These are phyloP conservation scores for Dalbergia oliveri DNA, from an alignment of 306 rosid genomes.

Conservation along the genomic window DNA sequence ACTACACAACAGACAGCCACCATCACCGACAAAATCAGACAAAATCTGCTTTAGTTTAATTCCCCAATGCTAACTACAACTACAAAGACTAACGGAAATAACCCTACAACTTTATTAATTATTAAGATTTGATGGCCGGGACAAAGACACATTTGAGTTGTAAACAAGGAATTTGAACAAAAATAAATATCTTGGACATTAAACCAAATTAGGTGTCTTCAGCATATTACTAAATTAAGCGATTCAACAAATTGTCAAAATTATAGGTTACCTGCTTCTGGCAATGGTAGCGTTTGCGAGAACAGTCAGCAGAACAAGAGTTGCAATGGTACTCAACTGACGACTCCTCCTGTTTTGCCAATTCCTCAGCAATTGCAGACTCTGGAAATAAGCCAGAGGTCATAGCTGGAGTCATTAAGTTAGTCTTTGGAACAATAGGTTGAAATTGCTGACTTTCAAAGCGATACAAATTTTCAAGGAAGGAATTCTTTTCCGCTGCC, in stretches of 20 bases:
- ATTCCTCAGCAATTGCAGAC: slow-evolving; percentile 75
- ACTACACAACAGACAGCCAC: slow-evolving; percentile 25
- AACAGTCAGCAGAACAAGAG: slow-evolving; percentile 95
- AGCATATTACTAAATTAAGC: background rate
- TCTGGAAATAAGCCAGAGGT: slow-evolving; percentile 85
- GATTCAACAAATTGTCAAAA: slow-evolving; percentile 30
- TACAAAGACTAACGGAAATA: background rate
- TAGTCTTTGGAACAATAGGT: slow-evolving; percentile 63
- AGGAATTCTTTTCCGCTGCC: slow-evolving; percentile 57
- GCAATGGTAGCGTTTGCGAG: slow-evolving; percentile 98
- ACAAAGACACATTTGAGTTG: slow-evolving; percentile 25
- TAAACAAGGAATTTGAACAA: slow-evolving; percentile 4
- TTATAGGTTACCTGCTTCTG: slow-evolving; percentile 74
- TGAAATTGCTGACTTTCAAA: slow-evolving; percentile 71
- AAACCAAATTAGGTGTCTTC: slow-evolving; percentile 3
- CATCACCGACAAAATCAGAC: background rate
- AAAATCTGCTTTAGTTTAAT: too few species aligned
- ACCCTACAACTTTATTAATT: background rate
- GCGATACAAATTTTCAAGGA: slow-evolving; percentile 77
- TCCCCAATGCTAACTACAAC: background rate
- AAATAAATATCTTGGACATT: background rate
- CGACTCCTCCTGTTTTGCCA: slow-evolving; percentile 82
- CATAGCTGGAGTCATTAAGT: slow-evolving; percentile 56
- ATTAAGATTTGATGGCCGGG: slow-evolving; percentile 8
- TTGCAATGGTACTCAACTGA: slow-evolving; percentile 90